These are phyloP conservation scores for Ophiostoma tasmaniense DNA, from an alignment of 2,329 filamentous ascomycete genomes.

Conservation along the genomic window DNA sequence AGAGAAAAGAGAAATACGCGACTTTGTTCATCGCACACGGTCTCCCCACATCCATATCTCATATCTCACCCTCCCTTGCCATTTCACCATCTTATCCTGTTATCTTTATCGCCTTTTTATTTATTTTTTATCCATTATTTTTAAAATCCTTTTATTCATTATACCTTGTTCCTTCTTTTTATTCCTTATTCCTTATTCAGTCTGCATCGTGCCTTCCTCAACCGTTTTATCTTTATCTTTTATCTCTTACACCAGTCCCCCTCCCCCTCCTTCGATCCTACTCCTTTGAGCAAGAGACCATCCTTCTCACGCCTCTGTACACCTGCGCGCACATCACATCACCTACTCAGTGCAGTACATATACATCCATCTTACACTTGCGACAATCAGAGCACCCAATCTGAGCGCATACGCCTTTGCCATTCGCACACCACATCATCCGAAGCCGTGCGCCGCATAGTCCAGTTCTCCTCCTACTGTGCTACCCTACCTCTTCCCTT, in stretches of 20 bases:
- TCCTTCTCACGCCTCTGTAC: background rate
- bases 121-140: background rate
- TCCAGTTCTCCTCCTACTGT: background rate
- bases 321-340: background rate
- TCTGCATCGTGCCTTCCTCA: background rate
- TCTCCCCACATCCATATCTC: background rate
- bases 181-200: background rate
- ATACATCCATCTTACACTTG: background rate
- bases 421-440: background rate
- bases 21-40: background rate
- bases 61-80: background rate
- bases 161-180: background rate
- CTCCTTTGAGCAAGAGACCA: background rate
- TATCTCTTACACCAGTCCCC: background rate
- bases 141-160: background rate
- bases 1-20: background rate
- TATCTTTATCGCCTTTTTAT: constrained; percentile 1
- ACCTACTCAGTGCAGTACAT: background rate
- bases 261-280: constrained; percentile 4
- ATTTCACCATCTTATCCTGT: background rate
- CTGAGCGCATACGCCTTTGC: background rate
- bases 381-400: background rate
- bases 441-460: constrained; percentile 2
- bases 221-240: constrained; percentile 2
- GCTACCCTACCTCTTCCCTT: background rate